A percentile compares a stretch with the other conserved stretches of the same genome.
Conservation (phyloP, 768 basidiomycete genomes). For the Calvatia gigantea region DNA sequence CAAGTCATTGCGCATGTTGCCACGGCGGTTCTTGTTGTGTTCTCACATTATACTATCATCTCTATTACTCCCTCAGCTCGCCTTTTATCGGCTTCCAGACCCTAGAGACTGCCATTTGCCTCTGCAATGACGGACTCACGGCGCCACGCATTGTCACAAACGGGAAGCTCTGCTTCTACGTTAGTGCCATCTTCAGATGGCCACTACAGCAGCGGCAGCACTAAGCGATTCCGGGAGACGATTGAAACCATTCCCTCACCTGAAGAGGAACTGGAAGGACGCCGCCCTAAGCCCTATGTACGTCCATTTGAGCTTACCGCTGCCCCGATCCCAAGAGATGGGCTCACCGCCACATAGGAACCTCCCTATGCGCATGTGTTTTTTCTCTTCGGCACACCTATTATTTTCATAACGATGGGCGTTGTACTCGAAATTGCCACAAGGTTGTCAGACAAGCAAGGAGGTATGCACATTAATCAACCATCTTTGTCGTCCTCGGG, state of each 20-base stretch:
- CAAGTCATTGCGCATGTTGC: slow-evolving; percentile 3
- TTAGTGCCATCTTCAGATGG: not conserved
- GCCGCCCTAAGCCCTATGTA: slow-evolving; percentile 41
- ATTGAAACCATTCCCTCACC: slow-evolving; percentile 49
- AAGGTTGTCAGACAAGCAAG: slow-evolving; percentile 34
- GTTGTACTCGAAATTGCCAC: slow-evolving; percentile 45
- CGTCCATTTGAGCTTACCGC: slow-evolving; percentile 14
- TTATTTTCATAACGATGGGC: slow-evolving; percentile 43
- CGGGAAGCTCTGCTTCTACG: not conserved
- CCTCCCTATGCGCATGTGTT: slow-evolving; percentile 31
- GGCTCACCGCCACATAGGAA: slow-evolving; percentile 20
- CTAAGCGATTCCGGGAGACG: slow-evolving; percentile 37
- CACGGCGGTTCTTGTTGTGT: not conserved
- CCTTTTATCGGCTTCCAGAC: not conserved
- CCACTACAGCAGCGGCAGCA: not conserved
- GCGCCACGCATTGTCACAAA: not conserved
- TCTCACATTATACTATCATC: not conserved
- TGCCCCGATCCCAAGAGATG: not conserved
- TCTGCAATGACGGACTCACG: not conserved
- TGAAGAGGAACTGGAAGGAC: slow-evolving; percentile 21
- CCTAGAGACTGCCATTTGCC: not conserved
- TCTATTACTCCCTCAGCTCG: not conserved
- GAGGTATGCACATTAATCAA: slow-evolving; percentile 30
- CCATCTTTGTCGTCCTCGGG: not conserved
- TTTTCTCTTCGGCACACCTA: slow-evolving; percentile 34